phyloP scores from a whole-genome alignment of 257 asterid species.

The Solanum okadae region DNA sequence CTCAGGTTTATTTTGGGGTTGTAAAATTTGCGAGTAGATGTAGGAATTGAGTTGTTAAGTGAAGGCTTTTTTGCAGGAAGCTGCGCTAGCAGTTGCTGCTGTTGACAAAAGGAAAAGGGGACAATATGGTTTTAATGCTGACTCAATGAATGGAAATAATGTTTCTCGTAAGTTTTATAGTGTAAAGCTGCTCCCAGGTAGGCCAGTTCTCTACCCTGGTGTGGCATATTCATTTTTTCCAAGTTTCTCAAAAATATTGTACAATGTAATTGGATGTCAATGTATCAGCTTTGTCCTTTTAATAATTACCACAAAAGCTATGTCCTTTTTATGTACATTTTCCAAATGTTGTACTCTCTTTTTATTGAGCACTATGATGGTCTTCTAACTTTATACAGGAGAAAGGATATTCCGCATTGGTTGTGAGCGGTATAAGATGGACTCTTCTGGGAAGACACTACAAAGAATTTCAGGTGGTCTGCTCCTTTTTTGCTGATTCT shows the following conservation, averaged over 20 bases:
- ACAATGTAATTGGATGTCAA: not conserved
- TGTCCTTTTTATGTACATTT: not conserved
- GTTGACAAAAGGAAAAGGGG: slow-evolving; percentile 55
- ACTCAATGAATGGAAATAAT: slow-evolving; percentile 45
- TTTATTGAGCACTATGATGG: slow-evolving; percentile 1
- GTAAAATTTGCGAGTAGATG: not conserved
- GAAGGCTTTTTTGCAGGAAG: slow-evolving; percentile 44
- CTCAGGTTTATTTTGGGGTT: not conserved
- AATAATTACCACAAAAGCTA: not conserved
- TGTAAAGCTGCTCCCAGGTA: slow-evolving; percentile 72
- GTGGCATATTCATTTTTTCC: slow-evolving; percentile 30
- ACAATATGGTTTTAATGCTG: slow-evolving; percentile 31
- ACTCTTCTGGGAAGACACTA: slow-evolving; percentile 70
- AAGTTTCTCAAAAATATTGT: not conserved
- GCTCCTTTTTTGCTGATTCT: slow-evolving; percentile 3
- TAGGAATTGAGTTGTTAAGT: not conserved
- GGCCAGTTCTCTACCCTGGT: slow-evolving; percentile 69
- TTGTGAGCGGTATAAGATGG: slow-evolving; percentile 91
- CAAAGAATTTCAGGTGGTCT: slow-evolving; percentile 72
- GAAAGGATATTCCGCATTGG: slow-evolving; percentile 86
- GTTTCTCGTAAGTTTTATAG: slow-evolving; percentile 79
- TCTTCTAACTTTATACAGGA: slow-evolving; percentile 38
- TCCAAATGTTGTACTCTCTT: not conserved
- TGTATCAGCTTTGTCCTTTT: not conserved
- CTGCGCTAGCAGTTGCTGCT: slow-evolving; percentile 71